A percentile compares a stretch with the other conserved stretches of the same genome.
These are phyloP conservation scores for Lactarius sanguifluus DNA, from an alignment of 768 basidiomycete species.

Conservation along the genomic window DNA sequence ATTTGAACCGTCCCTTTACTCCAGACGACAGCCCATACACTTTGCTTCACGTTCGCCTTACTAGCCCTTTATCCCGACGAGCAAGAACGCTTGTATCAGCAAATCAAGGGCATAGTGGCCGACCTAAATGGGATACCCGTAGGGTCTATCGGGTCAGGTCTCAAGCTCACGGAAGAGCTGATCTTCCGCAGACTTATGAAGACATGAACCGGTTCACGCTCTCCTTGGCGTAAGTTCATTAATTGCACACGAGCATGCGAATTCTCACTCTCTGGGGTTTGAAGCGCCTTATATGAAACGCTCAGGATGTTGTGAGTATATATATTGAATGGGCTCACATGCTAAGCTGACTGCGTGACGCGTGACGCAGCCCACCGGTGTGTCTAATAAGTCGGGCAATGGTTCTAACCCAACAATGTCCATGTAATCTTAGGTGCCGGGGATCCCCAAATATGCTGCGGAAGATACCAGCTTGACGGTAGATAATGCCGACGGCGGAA, in stretches of 20 bases:
- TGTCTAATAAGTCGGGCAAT: background rate
- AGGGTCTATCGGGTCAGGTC: background rate
- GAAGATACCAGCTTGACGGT: slow-evolving; percentile 48
- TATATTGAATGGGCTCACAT: background rate
- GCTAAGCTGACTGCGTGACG: background rate
- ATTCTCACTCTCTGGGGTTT: background rate
- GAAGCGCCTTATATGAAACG: slow-evolving; percentile 51
- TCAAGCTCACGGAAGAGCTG: background rate
- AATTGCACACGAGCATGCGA: background rate
- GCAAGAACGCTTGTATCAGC: slow-evolving; percentile 43
- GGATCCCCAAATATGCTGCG: slow-evolving; percentile 45
- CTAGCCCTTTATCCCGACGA: slow-evolving; percentile 45
- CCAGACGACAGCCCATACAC: slow-evolving; percentile 42
- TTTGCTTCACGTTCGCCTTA: slow-evolving; percentile 42
- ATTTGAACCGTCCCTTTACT: background rate
- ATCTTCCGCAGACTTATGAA: slow-evolving; percentile 28
- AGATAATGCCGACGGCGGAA: slow-evolving; percentile 41
- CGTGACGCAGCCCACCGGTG: slow-evolving; percentile 20
- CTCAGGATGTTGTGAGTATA: slow-evolving; percentile 41
- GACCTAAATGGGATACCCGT: slow-evolving; percentile 32
- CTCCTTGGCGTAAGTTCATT: slow-evolving; percentile 26
- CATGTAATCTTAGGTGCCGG: slow-evolving; percentile 40
- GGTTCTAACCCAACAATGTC: background rate
- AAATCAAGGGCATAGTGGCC: slow-evolving; percentile 37
- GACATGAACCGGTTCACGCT: slow-evolving; percentile 30